Conservation (phyloP, 306 rosid genomes). For the Quillaja saponaria region DNA sequence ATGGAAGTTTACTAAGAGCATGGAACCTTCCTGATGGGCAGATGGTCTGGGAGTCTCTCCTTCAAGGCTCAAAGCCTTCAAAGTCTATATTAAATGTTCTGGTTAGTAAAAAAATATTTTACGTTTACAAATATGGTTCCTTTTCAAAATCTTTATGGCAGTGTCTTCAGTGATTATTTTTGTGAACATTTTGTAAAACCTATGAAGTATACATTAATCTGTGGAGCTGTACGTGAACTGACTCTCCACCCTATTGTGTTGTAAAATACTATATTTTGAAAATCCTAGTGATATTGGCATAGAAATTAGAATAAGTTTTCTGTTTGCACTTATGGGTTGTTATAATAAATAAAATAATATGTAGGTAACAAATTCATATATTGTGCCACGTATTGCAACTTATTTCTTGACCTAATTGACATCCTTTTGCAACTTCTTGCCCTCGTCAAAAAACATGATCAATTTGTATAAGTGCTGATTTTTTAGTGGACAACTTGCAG, state of each 20-base stretch:
- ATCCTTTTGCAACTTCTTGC: conserved; percentile 9
- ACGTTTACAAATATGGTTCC: conserved; percentile 9
- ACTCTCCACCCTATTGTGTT: too few relatives aligned
- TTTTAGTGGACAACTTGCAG: conserved; percentile 21
- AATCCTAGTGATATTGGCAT: conserved; percentile 4
- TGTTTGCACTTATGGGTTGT: background rate
- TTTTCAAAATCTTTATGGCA: conserved; percentile 15
- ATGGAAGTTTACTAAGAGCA: conserved; percentile 81
- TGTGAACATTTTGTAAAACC: background rate
- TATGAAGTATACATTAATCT: background rate
- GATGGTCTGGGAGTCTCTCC: conserved; percentile 91
- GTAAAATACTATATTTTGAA: background rate
- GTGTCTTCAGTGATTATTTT: conserved; percentile 14
- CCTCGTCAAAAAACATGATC: conserved; percentile 23
- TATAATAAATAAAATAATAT: conserved; percentile 1
- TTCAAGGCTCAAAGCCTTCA: conserved; percentile 63
- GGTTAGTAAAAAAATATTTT: conserved; percentile 50
- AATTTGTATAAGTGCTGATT: conserved; percentile 21
- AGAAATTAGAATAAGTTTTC: background rate
- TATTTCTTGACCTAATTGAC: conserved; percentile 19
- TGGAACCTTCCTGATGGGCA: conserved; percentile 99
- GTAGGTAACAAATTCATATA: conserved; percentile 6
- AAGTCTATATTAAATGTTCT: conserved; percentile 65
- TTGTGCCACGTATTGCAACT: background rate
- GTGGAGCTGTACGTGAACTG: background rate